phyloP scores from a whole-genome alignment of 1,284 basidiomycete genomes.

The Ceratobasidium sp. region DNA sequence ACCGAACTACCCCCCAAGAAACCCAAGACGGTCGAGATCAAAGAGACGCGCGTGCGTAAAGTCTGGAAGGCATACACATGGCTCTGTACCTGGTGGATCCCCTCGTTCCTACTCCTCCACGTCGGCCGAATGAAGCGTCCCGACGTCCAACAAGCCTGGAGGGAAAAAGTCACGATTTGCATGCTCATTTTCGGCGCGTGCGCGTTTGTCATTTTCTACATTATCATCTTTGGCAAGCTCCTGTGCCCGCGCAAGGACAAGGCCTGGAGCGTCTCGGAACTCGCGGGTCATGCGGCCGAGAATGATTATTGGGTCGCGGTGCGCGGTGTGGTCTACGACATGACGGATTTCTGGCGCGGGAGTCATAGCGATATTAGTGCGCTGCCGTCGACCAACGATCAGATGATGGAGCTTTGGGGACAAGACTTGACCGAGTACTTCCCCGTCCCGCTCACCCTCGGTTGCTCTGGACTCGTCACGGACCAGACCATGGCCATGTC shows the following conservation, averaged over 20 bases:
- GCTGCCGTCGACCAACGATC: conserved; percentile 68
- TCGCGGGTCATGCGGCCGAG: conserved; percentile 72
- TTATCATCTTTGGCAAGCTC: conserved; percentile 85
- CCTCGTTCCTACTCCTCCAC: conserved; percentile 61
- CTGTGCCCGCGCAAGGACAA: conserved; percentile 91
- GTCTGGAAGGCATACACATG: conserved; percentile 71
- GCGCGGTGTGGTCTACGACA: conserved; percentile 89
- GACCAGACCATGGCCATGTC: conserved; percentile 60
- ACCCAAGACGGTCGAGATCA: conserved; percentile 71
- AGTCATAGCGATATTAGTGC: conserved; percentile 82
- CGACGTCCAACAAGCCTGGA: conserved; percentile 93
- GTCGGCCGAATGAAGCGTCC: conserved; percentile 95
- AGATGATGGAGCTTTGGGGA: conserved; percentile 79
- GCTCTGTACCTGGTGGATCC: conserved; percentile 85
- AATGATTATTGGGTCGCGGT: conserved; percentile 88
- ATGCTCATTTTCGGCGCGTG: conserved; percentile 87
- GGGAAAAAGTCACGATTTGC: conserved; percentile 94
- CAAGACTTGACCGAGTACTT: conserved; percentile 90
- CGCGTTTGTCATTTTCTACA: conserved; percentile 85
- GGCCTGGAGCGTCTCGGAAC: conserved; percentile 82
- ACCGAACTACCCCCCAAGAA: not conserved
- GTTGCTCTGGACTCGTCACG: conserved; percentile 74
- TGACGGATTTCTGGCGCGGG: conserved; percentile 84
- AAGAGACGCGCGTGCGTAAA: conserved; percentile 72
- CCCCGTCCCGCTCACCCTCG: conserved; percentile 79